Evolutionary conservation across 257 asterid species (phyloP).

Genomic region (Plantago major): DNA sequence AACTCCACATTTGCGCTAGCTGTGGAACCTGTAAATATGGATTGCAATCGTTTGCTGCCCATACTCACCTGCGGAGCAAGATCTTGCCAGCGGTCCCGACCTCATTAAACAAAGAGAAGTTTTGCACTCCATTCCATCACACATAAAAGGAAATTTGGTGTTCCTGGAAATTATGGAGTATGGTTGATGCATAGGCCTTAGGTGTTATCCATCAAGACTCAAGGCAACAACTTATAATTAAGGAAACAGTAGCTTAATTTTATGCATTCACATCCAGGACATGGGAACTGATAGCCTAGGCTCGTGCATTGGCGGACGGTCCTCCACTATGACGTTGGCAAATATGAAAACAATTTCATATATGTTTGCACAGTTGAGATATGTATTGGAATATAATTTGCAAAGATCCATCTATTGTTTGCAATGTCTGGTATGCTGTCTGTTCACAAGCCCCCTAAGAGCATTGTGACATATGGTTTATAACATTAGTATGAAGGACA

Average conservation of each 20-base stretch:
- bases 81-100: slow-evolving; percentile 95
- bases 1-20: slow-evolving; percentile 92
- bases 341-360: too few species aligned
- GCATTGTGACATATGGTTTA: too few species aligned
- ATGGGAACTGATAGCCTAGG: too few species aligned
- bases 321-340: slow-evolving; percentile 4
- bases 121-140: slow-evolving; percentile 88
- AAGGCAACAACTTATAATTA: slow-evolving; percentile 70
- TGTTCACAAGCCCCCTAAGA: too few species aligned
- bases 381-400: not conserved
- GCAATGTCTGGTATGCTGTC: slow-evolving; percentile 3
- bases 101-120: slow-evolving; percentile 62
- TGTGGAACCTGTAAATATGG: slow-evolving; percentile 72
- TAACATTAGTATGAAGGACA: too few species aligned
- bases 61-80: slow-evolving; percentile 52
- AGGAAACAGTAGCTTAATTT: not conserved
- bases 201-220: slow-evolving; percentile 70
- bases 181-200: slow-evolving; percentile 69
- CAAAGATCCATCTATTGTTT: slow-evolving; percentile 6
- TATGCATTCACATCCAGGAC: too few species aligned
- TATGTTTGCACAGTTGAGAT: slow-evolving; percentile 9
- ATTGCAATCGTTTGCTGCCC: slow-evolving; percentile 74
- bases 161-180: slow-evolving; percentile 57
- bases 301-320: too few species aligned
- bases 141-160: slow-evolving; percentile 71